Base-by-base conservation (phyloP, 2,329 filamentous ascomycete genomes). In the Cladophialophora chaetospira region DNA sequence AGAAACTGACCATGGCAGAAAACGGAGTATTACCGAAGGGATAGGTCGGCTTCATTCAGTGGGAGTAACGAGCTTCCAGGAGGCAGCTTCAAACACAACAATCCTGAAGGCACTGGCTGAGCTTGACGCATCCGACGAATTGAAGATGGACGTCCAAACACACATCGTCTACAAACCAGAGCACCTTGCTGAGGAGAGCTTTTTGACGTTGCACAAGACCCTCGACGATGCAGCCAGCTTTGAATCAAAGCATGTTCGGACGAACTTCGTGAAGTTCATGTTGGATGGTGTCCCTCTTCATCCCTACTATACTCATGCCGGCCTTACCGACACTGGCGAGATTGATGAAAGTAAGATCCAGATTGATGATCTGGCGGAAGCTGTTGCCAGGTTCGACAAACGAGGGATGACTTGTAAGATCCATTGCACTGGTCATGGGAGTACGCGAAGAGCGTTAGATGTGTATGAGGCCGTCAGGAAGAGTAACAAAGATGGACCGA, bases 191-290 rank as follows among this genome's bases (percentile, higher is more conserved):
- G 65, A 65, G 28, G 66, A 69, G 38, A 40, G 49, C 5, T 28
- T 53, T 23, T 58, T 61, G 11, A 65, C 53, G 10, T 56, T 68
- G 5, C 53, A 64, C 8, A 45, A 53, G 6, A 58, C 70, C 8
- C 52, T 71, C 9, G 65, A 69, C 11, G 44, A 62, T 5, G 68
- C 68, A 1, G 62, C 65, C 2, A 47, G 47, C 2, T 65, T 67
- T 51, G 57, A 63, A 9, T 70, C 65, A 13, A 57, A 64, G 31
- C 69, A 70, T 55, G 61, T 71, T 3, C 54, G 67, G 25, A 70
- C 70, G 0, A 61, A 63, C 5, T 73, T 72, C 54, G 67, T 72
- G 15, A 73, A 72, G 48, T 66, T 73, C 49, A 65, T 70, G 51
- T 64, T 73, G 25, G 70, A 73, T 45, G 70, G 71, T 3, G 68